Evolutionary conservation across 202 grass and related monocot species (phyloP).

Genomic region (Brachypodium distachyon): DNA sequence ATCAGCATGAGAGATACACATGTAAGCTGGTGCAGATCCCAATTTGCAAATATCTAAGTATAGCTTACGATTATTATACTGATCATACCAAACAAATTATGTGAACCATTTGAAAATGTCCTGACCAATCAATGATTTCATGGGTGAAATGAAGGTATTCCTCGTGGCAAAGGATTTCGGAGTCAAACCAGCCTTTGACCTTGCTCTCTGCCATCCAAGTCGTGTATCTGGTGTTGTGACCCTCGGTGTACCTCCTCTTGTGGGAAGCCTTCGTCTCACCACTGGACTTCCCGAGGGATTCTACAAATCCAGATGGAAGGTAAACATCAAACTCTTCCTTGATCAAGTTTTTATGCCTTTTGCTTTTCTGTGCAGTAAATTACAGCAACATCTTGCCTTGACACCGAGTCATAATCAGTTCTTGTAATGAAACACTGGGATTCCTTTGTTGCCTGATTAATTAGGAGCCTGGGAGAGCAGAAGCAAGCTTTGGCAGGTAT

Average conservation of each 20-base stretch:
- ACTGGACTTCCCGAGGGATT: constrained; percentile 38
- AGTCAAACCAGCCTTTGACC: constrained; percentile 36
- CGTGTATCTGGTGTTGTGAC: constrained; percentile 30
- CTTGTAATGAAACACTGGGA: not conserved
- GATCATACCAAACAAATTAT: too few relatives aligned
- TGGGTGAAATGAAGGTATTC: constrained; percentile 45
- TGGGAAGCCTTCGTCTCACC: not conserved
- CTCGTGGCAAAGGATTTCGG: constrained; percentile 65
- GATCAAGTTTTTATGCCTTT: not conserved
- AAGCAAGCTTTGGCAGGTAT: constrained; percentile 34
- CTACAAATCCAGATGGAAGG: constrained; percentile 5
- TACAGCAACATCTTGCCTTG: not conserved
- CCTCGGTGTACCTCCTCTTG: constrained; percentile 40
- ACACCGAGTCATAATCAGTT: not conserved
- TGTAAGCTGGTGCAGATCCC: too few relatives aligned
- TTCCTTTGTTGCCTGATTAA: too few relatives aligned
- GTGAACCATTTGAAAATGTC: too few relatives aligned
- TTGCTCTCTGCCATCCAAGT: constrained; percentile 31
- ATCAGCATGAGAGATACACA: too few relatives aligned
- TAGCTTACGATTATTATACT: too few relatives aligned
- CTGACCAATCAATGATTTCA: constrained; percentile 13
- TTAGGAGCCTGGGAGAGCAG: constrained; percentile 50
- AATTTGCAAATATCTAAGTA: too few relatives aligned
- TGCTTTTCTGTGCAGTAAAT: too few relatives aligned
- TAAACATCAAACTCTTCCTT: too few relatives aligned